Percentiles rank a stretch among this genome's conserved stretches.
Evolutionary conservation across 495 filamentous ascomycete genomes (phyloP).

Genomic region (Evernia prunastri): DNA sequence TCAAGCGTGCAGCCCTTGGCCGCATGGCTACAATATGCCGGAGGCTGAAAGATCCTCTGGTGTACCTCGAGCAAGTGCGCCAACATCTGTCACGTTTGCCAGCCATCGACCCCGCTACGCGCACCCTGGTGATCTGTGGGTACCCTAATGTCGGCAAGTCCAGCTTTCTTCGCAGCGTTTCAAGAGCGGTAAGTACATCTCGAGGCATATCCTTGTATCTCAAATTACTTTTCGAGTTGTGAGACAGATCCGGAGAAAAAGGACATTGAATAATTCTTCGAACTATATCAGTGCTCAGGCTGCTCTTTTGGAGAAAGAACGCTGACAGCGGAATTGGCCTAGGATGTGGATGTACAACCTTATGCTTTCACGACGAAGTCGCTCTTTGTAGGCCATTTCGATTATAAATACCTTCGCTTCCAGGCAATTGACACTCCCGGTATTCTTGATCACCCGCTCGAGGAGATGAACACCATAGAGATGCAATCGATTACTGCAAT

Average conservation of each 20-base stretch:
- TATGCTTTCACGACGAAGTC: constrained; percentile 99
- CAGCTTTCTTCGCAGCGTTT: constrained; percentile 84
- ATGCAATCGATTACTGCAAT: constrained; percentile 98
- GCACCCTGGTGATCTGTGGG: constrained; percentile 90
- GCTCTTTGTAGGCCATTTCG: constrained; percentile 95
- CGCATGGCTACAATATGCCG: constrained; percentile 95
- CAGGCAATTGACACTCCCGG: constrained; percentile 86
- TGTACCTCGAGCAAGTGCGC: constrained; percentile 95
- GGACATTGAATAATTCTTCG: not conserved
- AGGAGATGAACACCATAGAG: constrained; percentile 99
- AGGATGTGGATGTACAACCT: constrained; percentile 92
- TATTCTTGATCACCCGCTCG: constrained; percentile 93
- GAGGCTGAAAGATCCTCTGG: constrained; percentile 83
- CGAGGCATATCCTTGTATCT: no score
- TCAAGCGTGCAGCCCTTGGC: constrained; percentile 82
- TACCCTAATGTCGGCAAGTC: constrained; percentile 98
- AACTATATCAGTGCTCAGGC: not conserved
- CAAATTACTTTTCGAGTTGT: not conserved
- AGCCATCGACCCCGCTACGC: constrained; percentile 93
- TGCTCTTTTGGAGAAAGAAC: not conserved
- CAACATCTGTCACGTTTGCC: constrained; percentile 96
- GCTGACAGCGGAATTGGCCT: not conserved
- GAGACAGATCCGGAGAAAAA: not conserved
- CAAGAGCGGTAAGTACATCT: constrained; percentile 50
- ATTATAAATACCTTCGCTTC: constrained; percentile 96